These are phyloP conservation scores for Phytopythium kandeliae DNA, from an alignment of 352 stramenopile species.

Conservation along the genomic window DNA sequence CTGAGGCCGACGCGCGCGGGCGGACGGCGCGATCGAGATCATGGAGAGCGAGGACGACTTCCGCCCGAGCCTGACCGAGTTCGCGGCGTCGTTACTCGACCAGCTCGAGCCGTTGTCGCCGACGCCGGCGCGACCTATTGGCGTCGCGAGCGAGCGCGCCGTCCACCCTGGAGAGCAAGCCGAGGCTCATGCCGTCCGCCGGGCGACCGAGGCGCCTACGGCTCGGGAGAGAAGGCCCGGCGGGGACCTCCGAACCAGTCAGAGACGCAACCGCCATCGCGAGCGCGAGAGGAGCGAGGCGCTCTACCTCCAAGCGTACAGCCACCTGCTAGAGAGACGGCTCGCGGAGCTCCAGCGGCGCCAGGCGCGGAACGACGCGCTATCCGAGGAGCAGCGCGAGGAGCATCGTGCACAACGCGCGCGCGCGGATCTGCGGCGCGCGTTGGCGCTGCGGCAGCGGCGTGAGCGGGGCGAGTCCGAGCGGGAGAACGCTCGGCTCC, in stretches of 20 bases:
- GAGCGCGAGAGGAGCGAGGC: not conserved
- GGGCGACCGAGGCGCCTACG: not conserved
- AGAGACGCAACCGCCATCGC: slow-evolving; percentile 1
- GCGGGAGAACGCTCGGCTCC: slow-evolving; percentile 1
- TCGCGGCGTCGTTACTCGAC: not conserved
- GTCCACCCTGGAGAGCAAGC: no score
- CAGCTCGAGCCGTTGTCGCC: not conserved
- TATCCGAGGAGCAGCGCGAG: not conserved
- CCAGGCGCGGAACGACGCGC: not conserved
- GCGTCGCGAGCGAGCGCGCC: no score
- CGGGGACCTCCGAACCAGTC: not conserved
- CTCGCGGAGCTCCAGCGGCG: slow-evolving; percentile 1
- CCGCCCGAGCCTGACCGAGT: not conserved
- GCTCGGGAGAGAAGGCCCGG: not conserved
- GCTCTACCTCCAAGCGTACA: slow-evolving; percentile 1
- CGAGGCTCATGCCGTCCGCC: no score
- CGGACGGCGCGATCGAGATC: not conserved
- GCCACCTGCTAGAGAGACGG: not conserved
- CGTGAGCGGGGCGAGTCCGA: not conserved
- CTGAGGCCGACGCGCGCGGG: no score
- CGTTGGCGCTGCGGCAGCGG: not conserved
- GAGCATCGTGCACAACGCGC: not conserved
- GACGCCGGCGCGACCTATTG: not conserved
- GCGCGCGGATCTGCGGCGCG: not conserved
- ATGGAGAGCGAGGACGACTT: not conserved